phyloP scores from a whole-genome alignment of 192 early-diverging fungal genomes.

The Entomortierella lignicola region DNA sequence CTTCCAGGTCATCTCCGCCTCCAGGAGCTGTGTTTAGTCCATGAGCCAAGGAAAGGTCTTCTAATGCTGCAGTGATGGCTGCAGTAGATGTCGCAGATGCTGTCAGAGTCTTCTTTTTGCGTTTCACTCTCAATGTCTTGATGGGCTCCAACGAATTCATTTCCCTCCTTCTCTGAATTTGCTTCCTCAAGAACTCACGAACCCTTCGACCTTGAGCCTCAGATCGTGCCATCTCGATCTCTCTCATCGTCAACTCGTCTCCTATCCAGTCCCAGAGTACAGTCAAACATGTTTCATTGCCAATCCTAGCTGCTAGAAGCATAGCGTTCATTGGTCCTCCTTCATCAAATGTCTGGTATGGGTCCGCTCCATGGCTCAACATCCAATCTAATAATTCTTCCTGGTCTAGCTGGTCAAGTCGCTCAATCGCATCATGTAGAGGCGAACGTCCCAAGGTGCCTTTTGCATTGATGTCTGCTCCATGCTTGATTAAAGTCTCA shows the following conservation, averaged over 20 bases:
- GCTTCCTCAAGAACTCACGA: conserved; percentile 49
- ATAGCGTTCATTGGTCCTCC: conserved; percentile 33
- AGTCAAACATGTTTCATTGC: conserved; percentile 31
- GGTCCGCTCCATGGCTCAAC: conserved; percentile 61
- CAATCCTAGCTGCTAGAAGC: conserved; percentile 36
- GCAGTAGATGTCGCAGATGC: not conserved
- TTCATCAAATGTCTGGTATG: conserved; percentile 50
- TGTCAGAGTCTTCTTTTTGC: conserved; percentile 21
- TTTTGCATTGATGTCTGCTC: conserved; percentile 50
- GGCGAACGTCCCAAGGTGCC: conserved; percentile 44
- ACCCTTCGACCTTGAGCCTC: conserved; percentile 43
- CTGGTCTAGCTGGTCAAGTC: conserved; percentile 51
- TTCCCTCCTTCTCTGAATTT: conserved; percentile 45
- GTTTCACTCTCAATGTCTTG: conserved; percentile 15
- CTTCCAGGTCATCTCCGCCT: conserved; percentile 23
- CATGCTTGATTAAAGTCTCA: conserved; percentile 36
- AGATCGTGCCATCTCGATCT: conserved; percentile 49
- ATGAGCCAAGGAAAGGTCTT: not conserved
- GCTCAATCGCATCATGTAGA: conserved; percentile 53
- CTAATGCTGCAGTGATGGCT: not conserved
- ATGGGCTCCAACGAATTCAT: conserved; percentile 48
- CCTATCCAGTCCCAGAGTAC: conserved; percentile 54
- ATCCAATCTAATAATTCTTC: conserved; percentile 56
- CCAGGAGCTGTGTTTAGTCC: not conserved
- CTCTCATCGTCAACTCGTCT: conserved; percentile 49